Base-by-base conservation (phyloP, 2,329 filamentous ascomycete genomes). In the Colletotrichum somersetense region DNA sequence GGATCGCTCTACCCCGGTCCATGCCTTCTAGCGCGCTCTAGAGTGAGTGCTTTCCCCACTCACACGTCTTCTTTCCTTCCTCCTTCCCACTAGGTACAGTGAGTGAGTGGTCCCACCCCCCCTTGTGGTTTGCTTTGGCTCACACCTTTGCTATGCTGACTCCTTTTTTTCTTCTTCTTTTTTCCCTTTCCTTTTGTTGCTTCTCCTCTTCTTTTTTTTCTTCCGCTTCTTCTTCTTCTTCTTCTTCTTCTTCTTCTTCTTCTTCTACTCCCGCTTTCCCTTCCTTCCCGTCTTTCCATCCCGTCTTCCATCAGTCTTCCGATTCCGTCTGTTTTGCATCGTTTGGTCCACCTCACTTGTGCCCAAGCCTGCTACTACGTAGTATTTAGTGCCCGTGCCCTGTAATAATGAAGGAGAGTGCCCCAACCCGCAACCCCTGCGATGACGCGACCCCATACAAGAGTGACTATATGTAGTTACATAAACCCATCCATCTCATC, bases 1-100 rank as follows among this genome's bases (percentile, higher is more conserved):
- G 66, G 67, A 3, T 30, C 44, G n/a, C 11, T 52, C 5, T 18
- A 33, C 44, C 67, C 56, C 55, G 20, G 56, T 73, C 48, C 48
- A 73, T 66, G 48, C 35, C 66, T 73, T 73, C 70, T 73, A 73
- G 70, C 70, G 70, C 61, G 35, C 46, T 62, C 65, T 64, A 59
- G 65, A 40, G 35, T 18, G 65, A 46, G 44, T 26, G 11, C 26
- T 12, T 26, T 40, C 46, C 14, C 69, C 69, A 59, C 58, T 23
- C 66, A 67, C 67, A 48, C 66, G 48, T 48, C 30, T 23, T 38
- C 44, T 35, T n/a, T 20, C 14, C 11, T 57, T 38, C 63, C 14
- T 42, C 40, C 40, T 42, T 42, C 14, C 40, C 11, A 16, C 40
- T 18, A 16, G 30, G 30, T 30, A 5, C 30, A 30, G 30, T 30